Evolutionary conservation across 2,329 filamentous ascomycete species (phyloP).

Genomic region (Beauveria australis): DNA sequence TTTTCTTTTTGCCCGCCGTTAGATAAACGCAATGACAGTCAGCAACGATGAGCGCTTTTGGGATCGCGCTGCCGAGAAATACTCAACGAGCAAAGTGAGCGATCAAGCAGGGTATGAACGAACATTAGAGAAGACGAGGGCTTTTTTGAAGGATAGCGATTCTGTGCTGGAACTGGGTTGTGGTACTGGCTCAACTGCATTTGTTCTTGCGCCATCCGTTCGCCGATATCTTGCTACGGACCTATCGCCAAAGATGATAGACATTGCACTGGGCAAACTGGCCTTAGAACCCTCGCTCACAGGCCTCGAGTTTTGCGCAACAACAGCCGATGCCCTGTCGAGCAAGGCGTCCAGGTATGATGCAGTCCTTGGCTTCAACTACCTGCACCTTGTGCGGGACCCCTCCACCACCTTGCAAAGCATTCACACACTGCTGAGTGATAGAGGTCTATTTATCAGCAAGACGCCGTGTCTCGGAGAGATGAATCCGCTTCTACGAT

Average conservation of each 20-base stretch:
- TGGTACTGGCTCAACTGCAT: conserved; percentile 15
- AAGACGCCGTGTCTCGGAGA: conserved; percentile 15
- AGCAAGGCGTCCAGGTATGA: conserved; percentile 8
- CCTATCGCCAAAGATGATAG: conserved; percentile 13
- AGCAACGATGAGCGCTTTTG: conserved; percentile 12
- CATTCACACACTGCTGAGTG: conserved; percentile 8
- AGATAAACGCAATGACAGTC: background rate
- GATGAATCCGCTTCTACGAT: conserved; percentile 9
- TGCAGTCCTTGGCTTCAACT: conserved; percentile 15
- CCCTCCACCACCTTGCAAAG: conserved; percentile 8
- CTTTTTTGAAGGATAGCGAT: conserved; percentile 11
- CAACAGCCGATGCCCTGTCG: conserved; percentile 11
- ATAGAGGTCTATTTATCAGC: conserved; percentile 14
- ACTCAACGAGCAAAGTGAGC: conserved; percentile 11
- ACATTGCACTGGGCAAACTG: conserved; percentile 4
- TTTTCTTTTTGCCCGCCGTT: background rate
- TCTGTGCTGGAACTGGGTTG: conserved; percentile 15
- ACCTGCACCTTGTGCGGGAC: conserved; percentile 15
- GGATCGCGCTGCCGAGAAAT: conserved; percentile 11
- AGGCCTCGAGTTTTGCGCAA: conserved; percentile 10
- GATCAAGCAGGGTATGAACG: conserved; percentile 14
- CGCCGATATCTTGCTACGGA: conserved; percentile 13
- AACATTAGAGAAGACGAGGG: conserved; percentile 10
- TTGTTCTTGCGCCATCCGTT: conserved; percentile 11
- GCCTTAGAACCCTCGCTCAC: background rate